phyloP scores from a whole-genome alignment of 2,329 filamentous ascomycete species.

The Incumbomyces lentus region DNA sequence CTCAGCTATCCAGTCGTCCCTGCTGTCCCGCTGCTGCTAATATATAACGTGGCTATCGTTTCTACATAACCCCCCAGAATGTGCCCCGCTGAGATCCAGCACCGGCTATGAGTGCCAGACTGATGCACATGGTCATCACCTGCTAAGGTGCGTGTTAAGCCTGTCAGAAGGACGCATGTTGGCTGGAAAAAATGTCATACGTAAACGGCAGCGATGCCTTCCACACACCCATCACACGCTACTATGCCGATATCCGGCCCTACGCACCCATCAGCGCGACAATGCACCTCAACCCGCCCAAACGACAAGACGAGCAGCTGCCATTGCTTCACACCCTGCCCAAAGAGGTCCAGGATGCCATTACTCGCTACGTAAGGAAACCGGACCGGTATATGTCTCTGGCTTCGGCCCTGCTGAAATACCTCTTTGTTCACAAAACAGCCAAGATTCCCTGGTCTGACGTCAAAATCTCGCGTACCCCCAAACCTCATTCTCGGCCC shows the following conservation, averaged over 20 bases:
- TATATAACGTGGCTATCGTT: too few species aligned
- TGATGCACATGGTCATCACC: too few species aligned
- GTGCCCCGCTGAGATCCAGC: too few species aligned
- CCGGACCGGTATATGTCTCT: conserved; percentile 52
- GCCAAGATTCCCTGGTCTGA: conserved; percentile 47
- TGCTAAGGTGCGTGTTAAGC: too few species aligned
- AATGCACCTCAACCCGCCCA: not conserved
- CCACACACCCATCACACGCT: conserved; percentile 25
- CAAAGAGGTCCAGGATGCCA: conserved; percentile 39
- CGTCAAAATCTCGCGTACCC: conserved; percentile 43
- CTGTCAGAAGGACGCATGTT: too few species aligned
- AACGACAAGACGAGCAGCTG: conserved; percentile 19
- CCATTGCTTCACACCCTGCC: conserved; percentile 33
- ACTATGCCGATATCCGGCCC: conserved; percentile 33
- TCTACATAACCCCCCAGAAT: too few species aligned
- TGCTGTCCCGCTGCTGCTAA: too few species aligned
- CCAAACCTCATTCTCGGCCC: conserved; percentile 39
- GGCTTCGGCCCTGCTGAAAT: conserved; percentile 52
- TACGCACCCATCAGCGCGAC: conserved; percentile 4
- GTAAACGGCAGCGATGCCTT: conserved; percentile 3
- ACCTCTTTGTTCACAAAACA: conserved; percentile 46
- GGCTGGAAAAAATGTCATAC: not conserved
- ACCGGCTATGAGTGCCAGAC: too few species aligned
- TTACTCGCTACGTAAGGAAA: conserved; percentile 41
- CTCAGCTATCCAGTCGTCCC: too few species aligned